These are phyloP conservation scores for Fraxinus xanthoxyloides DNA, from an alignment of 305 asterid species.

Conservation along the genomic window DNA sequence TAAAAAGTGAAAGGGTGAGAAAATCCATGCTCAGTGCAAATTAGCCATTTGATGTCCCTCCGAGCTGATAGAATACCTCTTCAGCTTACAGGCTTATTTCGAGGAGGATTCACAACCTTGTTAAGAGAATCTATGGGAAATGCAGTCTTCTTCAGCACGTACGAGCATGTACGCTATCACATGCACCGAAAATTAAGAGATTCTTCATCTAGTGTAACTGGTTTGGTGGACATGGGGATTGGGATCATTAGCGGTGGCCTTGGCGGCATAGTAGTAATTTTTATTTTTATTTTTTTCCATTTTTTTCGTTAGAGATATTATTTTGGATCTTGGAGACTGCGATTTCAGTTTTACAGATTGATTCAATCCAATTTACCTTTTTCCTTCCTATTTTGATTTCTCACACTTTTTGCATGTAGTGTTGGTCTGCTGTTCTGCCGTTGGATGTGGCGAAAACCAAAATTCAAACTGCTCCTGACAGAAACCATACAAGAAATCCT, in stretches of 20 bases:
- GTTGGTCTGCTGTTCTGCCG: conserved; percentile 79
- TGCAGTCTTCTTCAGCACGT: conserved; percentile 79
- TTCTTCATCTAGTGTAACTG: conserved; percentile 47
- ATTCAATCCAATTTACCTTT: not conserved
- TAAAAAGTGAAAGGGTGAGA: conserved; percentile 81
- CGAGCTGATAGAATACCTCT: conserved; percentile 42
- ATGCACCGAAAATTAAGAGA: conserved; percentile 61
- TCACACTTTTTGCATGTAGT: conserved; percentile 40
- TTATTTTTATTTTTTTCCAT: conserved; percentile 8
- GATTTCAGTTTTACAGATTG: not conserved
- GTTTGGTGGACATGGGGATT: conserved; percentile 65
- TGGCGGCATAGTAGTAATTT: conserved; percentile 77
- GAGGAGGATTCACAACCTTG: conserved; percentile 76
- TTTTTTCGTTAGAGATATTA: conserved; percentile 11
- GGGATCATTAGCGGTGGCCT: conserved; percentile 87
- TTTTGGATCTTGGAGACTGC: not conserved
- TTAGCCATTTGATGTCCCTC: conserved; percentile 18
- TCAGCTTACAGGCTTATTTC: conserved; percentile 78
- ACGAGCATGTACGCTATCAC: conserved; percentile 72
- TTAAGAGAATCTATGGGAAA: conserved; percentile 81
- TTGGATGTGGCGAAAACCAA: conserved; percentile 87
- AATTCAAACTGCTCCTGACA: conserved; percentile 70
- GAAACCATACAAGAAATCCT: conserved; percentile 61
- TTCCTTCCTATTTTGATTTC: conserved; percentile 14
- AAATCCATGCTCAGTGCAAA: conserved; percentile 18